phyloP scores from a whole-genome alignment of 257 asterid genomes.

The Solanum paucissectum region DNA sequence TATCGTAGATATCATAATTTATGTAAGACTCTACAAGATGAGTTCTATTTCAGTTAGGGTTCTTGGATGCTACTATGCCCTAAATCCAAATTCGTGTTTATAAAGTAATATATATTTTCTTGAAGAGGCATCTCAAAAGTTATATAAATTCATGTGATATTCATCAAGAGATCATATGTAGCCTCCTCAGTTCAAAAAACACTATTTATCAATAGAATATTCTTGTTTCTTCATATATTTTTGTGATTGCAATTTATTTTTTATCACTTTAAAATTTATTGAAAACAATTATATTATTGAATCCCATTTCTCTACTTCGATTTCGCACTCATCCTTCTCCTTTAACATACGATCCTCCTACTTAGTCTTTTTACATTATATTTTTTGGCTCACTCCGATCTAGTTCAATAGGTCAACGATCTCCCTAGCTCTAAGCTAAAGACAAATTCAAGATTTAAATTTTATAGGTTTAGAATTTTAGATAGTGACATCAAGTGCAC shows the following conservation, averaged over 20 bases:
- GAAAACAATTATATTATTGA: neutral
- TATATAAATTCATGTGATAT: neutral
- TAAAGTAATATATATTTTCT: too few relatives aligned
- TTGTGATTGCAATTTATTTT: neutral
- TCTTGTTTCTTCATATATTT: neutral
- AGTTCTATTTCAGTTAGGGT: neutral
- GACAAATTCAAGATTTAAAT: neutral
- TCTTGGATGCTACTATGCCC: neutral
- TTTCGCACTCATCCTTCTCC: neutral
- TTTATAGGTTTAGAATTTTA: neutral
- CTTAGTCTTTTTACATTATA: neutral
- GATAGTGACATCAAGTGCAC: neutral
- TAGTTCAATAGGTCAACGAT: neutral
- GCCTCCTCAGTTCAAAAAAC: neutral
- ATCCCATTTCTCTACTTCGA: neutral
- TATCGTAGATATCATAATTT: neutral
- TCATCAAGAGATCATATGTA: neutral
- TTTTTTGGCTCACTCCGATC: too few relatives aligned
- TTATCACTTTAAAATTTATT: neutral
- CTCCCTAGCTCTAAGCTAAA: too few relatives aligned
- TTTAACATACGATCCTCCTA: neutral
- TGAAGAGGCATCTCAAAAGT: neutral
- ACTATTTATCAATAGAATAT: too few relatives aligned
- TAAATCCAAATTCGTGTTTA: neutral
- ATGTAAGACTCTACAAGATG: neutral